These are phyloP conservation scores for Mortierella sp. DNA, from an alignment of 371 early-diverging fungal species.

Conservation along the genomic window DNA sequence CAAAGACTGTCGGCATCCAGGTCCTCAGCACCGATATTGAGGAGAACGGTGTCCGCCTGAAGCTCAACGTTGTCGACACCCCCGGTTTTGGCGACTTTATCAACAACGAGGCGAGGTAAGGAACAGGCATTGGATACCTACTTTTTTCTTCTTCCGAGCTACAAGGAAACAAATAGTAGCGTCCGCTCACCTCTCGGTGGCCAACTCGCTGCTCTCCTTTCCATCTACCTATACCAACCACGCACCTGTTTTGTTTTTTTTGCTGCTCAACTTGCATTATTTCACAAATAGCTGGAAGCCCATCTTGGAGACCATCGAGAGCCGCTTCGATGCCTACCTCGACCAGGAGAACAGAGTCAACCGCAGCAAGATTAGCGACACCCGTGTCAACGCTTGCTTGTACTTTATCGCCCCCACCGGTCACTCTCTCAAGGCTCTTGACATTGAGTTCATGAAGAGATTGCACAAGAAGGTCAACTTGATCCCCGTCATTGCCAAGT, in stretches of 20 bases:
- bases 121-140: not conserved
- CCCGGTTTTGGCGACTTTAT: slow-evolving; percentile 96
- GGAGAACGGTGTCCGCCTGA: slow-evolving; percentile 93
- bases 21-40: slow-evolving; percentile 91
- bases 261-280: slow-evolving; percentile 5
- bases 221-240: not conserved
- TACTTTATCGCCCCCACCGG: slow-evolving; percentile 98
- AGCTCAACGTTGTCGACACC: slow-evolving; percentile 95
- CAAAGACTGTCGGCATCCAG: slow-evolving; percentile 95
- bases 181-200: not conserved
- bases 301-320: slow-evolving; percentile 95
- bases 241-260: not conserved
- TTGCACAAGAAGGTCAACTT: slow-evolving; percentile 95
- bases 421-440: slow-evolving; percentile 92
- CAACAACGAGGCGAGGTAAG: slow-evolving; percentile 93
- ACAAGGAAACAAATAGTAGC: not conserved
- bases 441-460: slow-evolving; percentile 97
- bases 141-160: not conserved
- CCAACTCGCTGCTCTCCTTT: not conserved
- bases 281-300: slow-evolving; percentile 86
- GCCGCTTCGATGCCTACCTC: slow-evolving; percentile 94
- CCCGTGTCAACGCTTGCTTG: slow-evolving; percentile 96
- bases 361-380: slow-evolving; percentile 90
- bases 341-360: slow-evolving; percentile 94
- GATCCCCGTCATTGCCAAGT: slow-evolving; percentile 98